Base-by-base conservation (phyloP, 495 filamentous ascomycete species). In the Tuber indicum region DNA sequence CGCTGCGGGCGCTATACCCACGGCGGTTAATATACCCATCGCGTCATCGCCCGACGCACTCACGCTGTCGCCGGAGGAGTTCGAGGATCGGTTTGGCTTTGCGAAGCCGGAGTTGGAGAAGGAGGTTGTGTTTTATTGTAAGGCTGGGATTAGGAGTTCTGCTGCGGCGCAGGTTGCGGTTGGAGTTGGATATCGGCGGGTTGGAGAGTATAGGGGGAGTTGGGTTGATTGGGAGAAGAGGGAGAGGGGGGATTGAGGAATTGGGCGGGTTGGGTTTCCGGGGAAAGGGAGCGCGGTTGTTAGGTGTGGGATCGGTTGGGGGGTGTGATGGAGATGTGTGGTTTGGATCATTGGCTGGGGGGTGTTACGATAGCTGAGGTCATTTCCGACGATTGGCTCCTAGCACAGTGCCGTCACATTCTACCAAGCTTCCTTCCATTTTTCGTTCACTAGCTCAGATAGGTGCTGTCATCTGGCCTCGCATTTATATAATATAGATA, bases 71-170 rank as follows among this genome's bases (percentile, higher is more conserved):
- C 85, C 84, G 0, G 91, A 92, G 21, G 94, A 97, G 76, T 99
- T 99, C 84, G 87, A 89, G 75, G 91, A 92, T 77, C 84, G 89
- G 17, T 92, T 90, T 84, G 92, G 92, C 6, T 92, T 90, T 81
- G 84, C 85, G 71, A 91, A 91, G 73, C 92, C 92, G 1, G 72
- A 70, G 6, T 84, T 84, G 75, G 86, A 86, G 72, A 74, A 82
- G 75, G 88, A 91, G 79, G 85, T 97, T 17, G 89, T 98, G 3
- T 96, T 98, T 81, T 99, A 97, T 84, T 99, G 96, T 84, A 95
- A 92, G 86, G 90, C 93, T 0, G 96, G 96, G 3, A 93, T 98
- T 75, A 88, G 96, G 84, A 92, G 91, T 81, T 84, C 87, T 36
- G 89, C 92, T 6, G 95, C 94, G n/a, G 94, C 94, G 41, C 87